Base-by-base conservation (phyloP, 1,284 basidiomycete genomes). In the Pterulicium gracile region DNA sequence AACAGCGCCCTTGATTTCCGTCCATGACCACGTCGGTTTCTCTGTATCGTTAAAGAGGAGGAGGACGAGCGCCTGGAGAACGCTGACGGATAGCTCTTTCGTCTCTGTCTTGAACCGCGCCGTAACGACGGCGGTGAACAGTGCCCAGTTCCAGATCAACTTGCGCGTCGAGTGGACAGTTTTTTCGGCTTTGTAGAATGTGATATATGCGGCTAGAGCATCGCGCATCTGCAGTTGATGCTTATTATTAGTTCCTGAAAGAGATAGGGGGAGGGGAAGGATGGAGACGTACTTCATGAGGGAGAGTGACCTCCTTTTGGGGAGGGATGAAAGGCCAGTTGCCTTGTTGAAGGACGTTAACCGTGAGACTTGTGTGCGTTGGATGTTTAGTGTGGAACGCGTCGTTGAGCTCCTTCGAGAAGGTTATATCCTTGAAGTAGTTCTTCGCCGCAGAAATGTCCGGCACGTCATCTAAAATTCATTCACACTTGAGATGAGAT, bases 31-130 rank as follows among this genome's bases (percentile, higher is more conserved):
- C 52, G 42, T 21, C 19, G 42, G 5, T 78, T 75, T 23, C 54
- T 58, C 39, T 61, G 68, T 1, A 39, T 85, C 75, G 56, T 95
- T 93, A 73, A 98, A 98, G n/a, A 92, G 70, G n/a, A 98, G 65
- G 0, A 98, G 66, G 1, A 96, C 77, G 3, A 89, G 63, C 0
- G 86, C 84, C 62, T 99, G 96, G 62, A 89, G 93, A 56, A 97
- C 69, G 55, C 88, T 93, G 51, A 98, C 84, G 5, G 83, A 81
- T 34, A 98, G 72, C 63, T 98, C 94, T 63, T 97, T 97, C 54
- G 69, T 64, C 0, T 81, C 88, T 1, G 67, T 64, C 21, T 65
- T 69, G 66, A 96, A 95, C 34, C 70, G 62, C 1, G 79, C 87
- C 42, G 66, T 79, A 47, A 97, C 59, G 2, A 76, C 81, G 42